Evolutionary conservation across 106 monocot genomes (phyloP), one percentile per base, ranked within the genome.

Genomic region (Gastrodia elata): DNA sequence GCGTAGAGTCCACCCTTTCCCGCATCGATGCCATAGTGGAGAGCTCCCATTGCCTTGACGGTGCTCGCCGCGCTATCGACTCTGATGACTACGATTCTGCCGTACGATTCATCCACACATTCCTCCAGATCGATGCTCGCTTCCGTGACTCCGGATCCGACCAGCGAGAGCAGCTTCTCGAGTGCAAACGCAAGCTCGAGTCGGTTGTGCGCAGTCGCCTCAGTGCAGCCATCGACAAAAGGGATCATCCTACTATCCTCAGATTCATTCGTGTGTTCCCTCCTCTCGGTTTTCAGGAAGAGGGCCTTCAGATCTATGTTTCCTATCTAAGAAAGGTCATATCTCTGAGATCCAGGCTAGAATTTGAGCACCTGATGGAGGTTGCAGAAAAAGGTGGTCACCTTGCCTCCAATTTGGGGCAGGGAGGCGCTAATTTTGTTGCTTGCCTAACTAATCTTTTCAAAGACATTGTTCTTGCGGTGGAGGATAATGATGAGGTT

Each of bases 401-500:
- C n/a, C 68, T 39, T 28, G 35, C 81, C 11, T 11, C 68, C 1
- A 73, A 73, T 57, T 35, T 40, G 15, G 35, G 42, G 2, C 68
- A 76, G 38, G 81, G 80, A 42, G 88, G 79, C 37, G 39, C 70
- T 8, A 79, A 82, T 58, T 93, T 93, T 37, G 83, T 98, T 6
- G 85, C 79, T 6, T 98, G 98, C 77, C 81, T 98, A 48, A 93
- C 91, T 38, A 80, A 70, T 41, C 76, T 98, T n/a, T 98, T 98
- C 75, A 93, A 93, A 73, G 98, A 98, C 74, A 91, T 98, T 38
- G 93, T 98, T n/a, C 84, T 93, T 35, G 98, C 98, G 1, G 79
- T 98, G 10, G 91, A 98, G 82, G 90, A 98, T 76, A 98, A 98
- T 30, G 88, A 98, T 33, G 86, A 79, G 65, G 77, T 91, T 25